Conservation (phyloP, 1,284 basidiomycete species). For the Cutaneotrichosporon curvatum region DNA sequence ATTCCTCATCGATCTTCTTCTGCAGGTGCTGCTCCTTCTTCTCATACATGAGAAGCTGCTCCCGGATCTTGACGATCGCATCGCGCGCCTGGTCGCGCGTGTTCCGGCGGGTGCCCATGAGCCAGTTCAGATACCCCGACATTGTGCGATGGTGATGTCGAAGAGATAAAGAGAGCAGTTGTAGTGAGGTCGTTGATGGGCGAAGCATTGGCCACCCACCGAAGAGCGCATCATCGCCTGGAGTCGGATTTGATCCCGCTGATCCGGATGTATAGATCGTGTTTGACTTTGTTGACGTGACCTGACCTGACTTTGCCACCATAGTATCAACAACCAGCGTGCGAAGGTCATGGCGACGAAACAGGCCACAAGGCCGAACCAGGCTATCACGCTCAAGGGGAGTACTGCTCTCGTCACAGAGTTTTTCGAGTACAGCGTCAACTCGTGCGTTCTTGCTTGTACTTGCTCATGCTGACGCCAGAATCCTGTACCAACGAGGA, state of each 20-base stretch:
- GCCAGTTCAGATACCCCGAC: slow-evolving; percentile 77
- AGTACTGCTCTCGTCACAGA: slow-evolving; percentile 93
- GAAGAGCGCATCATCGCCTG: neutral
- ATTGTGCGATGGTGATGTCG: slow-evolving; percentile 52
- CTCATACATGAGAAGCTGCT: slow-evolving; percentile 91
- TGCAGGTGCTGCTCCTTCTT: slow-evolving; percentile 98
- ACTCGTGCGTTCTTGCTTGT: slow-evolving; percentile 56
- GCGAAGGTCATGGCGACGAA: slow-evolving; percentile 42
- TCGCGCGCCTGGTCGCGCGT: slow-evolving; percentile 71
- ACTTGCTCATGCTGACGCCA: slow-evolving; percentile 37
- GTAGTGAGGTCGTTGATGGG: neutral
- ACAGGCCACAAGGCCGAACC: slow-evolving; percentile 43
- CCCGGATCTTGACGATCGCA: slow-evolving; percentile 76
- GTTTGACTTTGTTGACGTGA: neutral
- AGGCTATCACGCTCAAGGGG: slow-evolving; percentile 82
- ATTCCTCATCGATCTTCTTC: slow-evolving; percentile 95
- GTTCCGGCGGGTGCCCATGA: slow-evolving; percentile 59
- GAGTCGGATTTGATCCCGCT: neutral
- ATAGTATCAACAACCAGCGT: neutral
- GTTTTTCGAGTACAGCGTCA: slow-evolving; percentile 97
- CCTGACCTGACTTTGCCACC: slow-evolving; percentile 1
- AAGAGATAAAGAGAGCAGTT: neutral
- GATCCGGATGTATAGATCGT: neutral
- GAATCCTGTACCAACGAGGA: slow-evolving; percentile 92
- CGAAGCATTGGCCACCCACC: slow-evolving; percentile 5